Percentiles rank a stretch among this genome's conserved stretches.
phyloP scores from a whole-genome alignment of 805 yeast genomes.

The Ogataea trehalophila region DNA sequence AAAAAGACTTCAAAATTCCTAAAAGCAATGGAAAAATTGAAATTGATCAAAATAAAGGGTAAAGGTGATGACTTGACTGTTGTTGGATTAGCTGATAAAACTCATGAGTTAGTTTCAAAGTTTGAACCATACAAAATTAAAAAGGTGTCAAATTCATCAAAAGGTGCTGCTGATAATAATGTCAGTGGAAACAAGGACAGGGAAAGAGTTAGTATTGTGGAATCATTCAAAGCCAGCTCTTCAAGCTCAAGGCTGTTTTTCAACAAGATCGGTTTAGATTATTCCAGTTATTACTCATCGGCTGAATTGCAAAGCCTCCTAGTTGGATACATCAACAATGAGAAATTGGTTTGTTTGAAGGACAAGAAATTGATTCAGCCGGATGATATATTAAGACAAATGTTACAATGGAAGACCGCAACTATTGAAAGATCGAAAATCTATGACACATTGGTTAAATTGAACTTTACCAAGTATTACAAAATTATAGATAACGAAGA shows the following conservation, averaged over 20 bases:
- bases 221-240: conserved; percentile 53
- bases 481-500: conserved; percentile 41
- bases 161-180: neutral
- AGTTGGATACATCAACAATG: conserved; percentile 49
- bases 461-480: conserved; percentile 45
- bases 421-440: conserved; percentile 39
- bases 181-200: neutral
- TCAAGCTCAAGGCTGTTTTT: conserved; percentile 40
- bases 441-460: conserved; percentile 35
- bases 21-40: conserved; percentile 79
- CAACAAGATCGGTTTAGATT: conserved; percentile 35
- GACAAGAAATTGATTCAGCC: conserved; percentile 51
- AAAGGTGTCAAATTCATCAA: conserved; percentile 5
- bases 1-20: conserved; percentile 81
- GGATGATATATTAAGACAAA: conserved; percentile 38
- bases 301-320: conserved; percentile 51
- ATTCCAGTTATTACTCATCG: conserved; percentile 42
- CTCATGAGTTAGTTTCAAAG: conserved; percentile 44
- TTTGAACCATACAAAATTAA: conserved; percentile 61
- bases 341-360: conserved; percentile 45
- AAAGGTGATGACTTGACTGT: conserved; percentile 77
- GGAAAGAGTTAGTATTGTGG: conserved; percentile 27
- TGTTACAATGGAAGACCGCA: conserved; percentile 19
- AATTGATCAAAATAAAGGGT: conserved; percentile 68
- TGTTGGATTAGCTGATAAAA: conserved; percentile 40